Percentiles rank a stretch among this genome's conserved stretches.
These are phyloP conservation scores for Schizosaccharomyces osmophilus DNA, from an alignment of 805 yeast species.

Conservation along the genomic window DNA sequence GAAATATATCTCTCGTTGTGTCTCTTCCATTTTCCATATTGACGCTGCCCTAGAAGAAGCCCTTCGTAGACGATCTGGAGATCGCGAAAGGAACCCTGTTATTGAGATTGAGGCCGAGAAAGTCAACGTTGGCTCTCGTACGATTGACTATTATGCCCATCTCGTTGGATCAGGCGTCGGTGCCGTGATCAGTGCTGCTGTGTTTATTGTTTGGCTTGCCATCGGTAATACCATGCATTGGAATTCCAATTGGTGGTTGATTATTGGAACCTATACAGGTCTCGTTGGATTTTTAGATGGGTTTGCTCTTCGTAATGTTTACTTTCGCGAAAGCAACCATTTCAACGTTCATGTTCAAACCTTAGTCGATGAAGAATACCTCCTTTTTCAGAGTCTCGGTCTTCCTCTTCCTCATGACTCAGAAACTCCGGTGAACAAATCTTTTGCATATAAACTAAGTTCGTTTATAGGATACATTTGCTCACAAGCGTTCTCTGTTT, in stretches of 20 bases:
- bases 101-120: constrained; percentile 7
- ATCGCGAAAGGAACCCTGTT: constrained; percentile 10
- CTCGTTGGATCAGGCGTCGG: constrained; percentile 22
- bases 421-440: constrained; percentile 3
- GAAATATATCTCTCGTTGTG: constrained; percentile 13
- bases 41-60: constrained; percentile 11
- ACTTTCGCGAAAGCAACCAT: constrained; percentile 12
- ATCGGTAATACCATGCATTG: constrained; percentile 18
- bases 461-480: constrained; percentile 13
- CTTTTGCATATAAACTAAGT: constrained; percentile 6
- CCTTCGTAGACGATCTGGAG: constrained; percentile 10
- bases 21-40: constrained; percentile 3
- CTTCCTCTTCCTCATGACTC: constrained; percentile 4
- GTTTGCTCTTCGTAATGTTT: constrained; percentile 19
- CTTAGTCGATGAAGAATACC: constrained; percentile 15
- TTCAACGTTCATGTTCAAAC: constrained; percentile 10
- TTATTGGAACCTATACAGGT: constrained; percentile 25
- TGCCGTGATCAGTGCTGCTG: constrained; percentile 14
- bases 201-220: constrained; percentile 17
- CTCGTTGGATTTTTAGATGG: constrained; percentile 22
- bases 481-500: constrained; percentile 16
- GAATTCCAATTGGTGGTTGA: constrained; percentile 22
- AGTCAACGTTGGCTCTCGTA: constrained; percentile 9
- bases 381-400: constrained; percentile 9
- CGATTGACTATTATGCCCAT: constrained; percentile 19